Conservation (phyloP, 2,329 filamentous ascomycete species). For the Aphanoascus verrucosus region DNA sequence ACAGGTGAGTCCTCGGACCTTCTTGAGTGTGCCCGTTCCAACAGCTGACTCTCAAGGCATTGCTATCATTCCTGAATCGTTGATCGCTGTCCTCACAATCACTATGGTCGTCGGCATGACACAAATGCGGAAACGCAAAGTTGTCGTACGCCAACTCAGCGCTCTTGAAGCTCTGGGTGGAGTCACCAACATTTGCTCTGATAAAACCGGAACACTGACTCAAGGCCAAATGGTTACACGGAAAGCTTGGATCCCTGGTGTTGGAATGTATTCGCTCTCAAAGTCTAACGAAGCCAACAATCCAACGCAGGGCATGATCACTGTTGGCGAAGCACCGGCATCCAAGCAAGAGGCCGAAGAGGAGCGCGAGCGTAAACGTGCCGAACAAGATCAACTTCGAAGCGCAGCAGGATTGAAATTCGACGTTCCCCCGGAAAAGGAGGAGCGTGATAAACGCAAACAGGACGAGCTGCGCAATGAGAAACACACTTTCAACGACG, state of each 20-base stretch:
- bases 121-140: constrained; percentile 43
- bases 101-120: constrained; percentile 49
- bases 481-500: constrained; percentile 9
- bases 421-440: constrained; percentile 47
- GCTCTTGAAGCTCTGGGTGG: constrained; percentile 48
- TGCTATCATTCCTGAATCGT: constrained; percentile 53
- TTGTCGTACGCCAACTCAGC: constrained; percentile 45
- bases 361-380: constrained; percentile 30
- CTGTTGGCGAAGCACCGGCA: constrained; percentile 26
- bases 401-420: constrained; percentile 52
- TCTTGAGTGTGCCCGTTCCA: background rate
- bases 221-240: constrained; percentile 51
- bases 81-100: constrained; percentile 53
- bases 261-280: constrained; percentile 43
- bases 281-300: constrained; percentile 45
- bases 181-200: constrained; percentile 48
- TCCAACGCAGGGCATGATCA: constrained; percentile 43
- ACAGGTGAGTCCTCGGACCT: constrained; percentile 31
- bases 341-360: constrained; percentile 25
- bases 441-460: constrained; percentile 23
- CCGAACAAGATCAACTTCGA: constrained; percentile 48
- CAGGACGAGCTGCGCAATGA: constrained; percentile 20
- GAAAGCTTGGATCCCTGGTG: constrained; percentile 46
- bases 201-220: constrained; percentile 47
- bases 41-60: constrained; percentile 30